Conservation (phyloP, 148 eudicot genomes). For the Fallopia convolvulus region DNA sequence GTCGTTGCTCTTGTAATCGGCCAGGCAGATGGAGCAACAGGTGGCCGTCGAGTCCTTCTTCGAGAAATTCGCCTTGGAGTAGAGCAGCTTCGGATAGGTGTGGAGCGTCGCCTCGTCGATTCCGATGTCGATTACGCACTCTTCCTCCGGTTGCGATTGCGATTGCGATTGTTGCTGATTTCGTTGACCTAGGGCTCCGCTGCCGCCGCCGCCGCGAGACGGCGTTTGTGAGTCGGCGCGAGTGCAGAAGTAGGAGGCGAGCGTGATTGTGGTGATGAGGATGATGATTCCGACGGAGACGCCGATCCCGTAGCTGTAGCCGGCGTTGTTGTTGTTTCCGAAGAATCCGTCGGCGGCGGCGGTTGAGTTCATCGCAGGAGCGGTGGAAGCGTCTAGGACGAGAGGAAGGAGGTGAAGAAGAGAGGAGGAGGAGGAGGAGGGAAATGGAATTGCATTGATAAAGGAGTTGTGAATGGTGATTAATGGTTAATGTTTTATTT, state of each 20-base stretch:
- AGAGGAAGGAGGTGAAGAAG: background rate
- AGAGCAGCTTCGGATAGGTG: conserved; percentile 61
- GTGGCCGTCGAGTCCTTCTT: conserved; percentile 36
- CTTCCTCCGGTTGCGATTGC: background rate
- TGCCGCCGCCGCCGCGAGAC: background rate
- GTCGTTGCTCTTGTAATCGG: conserved; percentile 59
- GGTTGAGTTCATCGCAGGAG: conserved; percentile 14
- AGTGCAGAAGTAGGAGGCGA: conserved; percentile 77
- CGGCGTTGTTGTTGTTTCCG: conserved; percentile 36
- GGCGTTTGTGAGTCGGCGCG: conserved; percentile 22
- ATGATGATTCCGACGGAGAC: conserved; percentile 74
- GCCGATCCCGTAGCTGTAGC: conserved; percentile 78
- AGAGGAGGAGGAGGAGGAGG: background rate
- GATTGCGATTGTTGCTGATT: background rate
- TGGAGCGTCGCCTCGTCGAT: conserved; percentile 65
- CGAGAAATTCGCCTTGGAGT: conserved; percentile 38
- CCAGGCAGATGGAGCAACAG: conserved; percentile 77
- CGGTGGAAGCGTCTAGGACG: background rate
- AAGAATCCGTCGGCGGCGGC: conserved; percentile 32
- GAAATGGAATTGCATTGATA: background rate
- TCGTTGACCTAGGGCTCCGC: background rate
- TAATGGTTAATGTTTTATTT: background rate
- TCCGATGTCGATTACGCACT: conserved; percentile 32
- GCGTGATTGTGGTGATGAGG: conserved; percentile 74
- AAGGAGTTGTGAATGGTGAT: background rate